Base-by-base conservation (phyloP, 2,329 filamentous ascomycete genomes). In the Penicillium griseofulvum region DNA sequence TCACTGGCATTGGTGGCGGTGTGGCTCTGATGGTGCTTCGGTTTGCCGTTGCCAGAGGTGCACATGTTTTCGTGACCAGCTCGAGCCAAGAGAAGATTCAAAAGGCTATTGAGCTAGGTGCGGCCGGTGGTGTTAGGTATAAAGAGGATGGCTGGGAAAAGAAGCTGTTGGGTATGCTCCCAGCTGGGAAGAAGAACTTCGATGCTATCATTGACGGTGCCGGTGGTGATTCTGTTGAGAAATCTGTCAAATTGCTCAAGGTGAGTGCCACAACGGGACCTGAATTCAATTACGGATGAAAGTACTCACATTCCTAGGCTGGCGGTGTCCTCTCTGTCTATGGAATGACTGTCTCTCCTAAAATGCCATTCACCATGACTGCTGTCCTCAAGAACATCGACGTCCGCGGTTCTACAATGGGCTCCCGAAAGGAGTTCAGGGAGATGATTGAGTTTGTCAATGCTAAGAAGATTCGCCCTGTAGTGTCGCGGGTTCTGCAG, bases 1-100 rank as follows among this genome's bases (percentile, higher is more conserved):
- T 97, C 39, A 97, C 93, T 5, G 93, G 93, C 0, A 95, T 97
- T 72, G 93, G 93, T 0, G 93, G 93, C 34, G 93, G 93, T 41
- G 93, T 97, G 1, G 93, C 93, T 33, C 77, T 97, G 52, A 87
- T 90, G 78, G 88, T 83, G 6, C 77, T 97, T 64, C 81, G 90
- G 71, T 96, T 96, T 74, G 91, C 85, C 11, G 85, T 87, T 12
- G 90, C 84, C 10, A 76, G 85, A 61, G 89, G 91, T 36, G 84
- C 87, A 65, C 85, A 87, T 70, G 88, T 93, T n/a, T 96, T 81
- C 68, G 91, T 96, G 52, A 93, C 87, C 1, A 90, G 87, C 52
- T 86, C 89, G 9, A 87, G 85, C 60, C 74, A 84, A 61, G 85
- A 82, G 65, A 96, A 96, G 81, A 83, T 97, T 56, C 80, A 83